A percentile compares a stretch with the other conserved stretches of the same genome.
These are phyloP conservation scores for Aegilops speltoides DNA, from an alignment of 176 grass and related monocot species.

Conservation along the genomic window DNA sequence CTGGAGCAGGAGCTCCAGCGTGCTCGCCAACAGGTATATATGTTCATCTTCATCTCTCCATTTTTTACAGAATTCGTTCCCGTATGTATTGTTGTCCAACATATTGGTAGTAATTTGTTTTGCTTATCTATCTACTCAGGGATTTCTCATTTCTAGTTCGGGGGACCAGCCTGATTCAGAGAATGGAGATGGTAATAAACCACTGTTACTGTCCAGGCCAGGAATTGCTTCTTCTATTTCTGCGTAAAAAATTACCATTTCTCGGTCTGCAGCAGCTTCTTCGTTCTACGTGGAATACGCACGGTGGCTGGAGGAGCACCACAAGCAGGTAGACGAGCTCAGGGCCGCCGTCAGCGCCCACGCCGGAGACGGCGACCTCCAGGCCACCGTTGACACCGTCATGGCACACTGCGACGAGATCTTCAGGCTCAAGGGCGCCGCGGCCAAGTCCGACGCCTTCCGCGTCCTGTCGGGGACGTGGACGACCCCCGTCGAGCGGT, in stretches of 20 bases:
- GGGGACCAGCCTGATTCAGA: conserved; percentile 38
- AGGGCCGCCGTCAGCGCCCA: conserved; percentile 44
- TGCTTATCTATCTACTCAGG: conserved; percentile 27
- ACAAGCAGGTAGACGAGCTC: conserved; percentile 33
- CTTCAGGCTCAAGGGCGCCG: conserved; percentile 50
- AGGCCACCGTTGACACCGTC: conserved; percentile 26
- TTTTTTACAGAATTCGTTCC: neutral
- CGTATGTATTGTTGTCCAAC: neutral
- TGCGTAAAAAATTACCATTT: neutral
- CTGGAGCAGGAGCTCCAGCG: conserved; percentile 63
- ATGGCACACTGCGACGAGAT: conserved; percentile 46
- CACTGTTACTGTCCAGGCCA: neutral
- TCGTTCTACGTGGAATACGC: conserved; percentile 38
- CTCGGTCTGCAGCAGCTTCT: conserved; percentile 25
- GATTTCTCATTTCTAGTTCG: conserved; percentile 42
- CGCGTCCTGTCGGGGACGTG: conserved; percentile 54
- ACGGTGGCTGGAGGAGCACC: conserved; percentile 50
- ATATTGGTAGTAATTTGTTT: too few relatives aligned
- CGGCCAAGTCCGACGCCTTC: conserved; percentile 59
- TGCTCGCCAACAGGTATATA: conserved; percentile 51
- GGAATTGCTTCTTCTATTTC: too few relatives aligned
- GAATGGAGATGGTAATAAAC: conserved; percentile 36
- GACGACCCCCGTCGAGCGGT: conserved; percentile 67
- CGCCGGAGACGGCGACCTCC: conserved; percentile 42
- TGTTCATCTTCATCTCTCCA: neutral